Evolutionary conservation across 2,329 filamentous ascomycete genomes (phyloP), one percentile per base, ranked within the genome.

Genomic region (Phyllosticta ampelicida): DNA sequence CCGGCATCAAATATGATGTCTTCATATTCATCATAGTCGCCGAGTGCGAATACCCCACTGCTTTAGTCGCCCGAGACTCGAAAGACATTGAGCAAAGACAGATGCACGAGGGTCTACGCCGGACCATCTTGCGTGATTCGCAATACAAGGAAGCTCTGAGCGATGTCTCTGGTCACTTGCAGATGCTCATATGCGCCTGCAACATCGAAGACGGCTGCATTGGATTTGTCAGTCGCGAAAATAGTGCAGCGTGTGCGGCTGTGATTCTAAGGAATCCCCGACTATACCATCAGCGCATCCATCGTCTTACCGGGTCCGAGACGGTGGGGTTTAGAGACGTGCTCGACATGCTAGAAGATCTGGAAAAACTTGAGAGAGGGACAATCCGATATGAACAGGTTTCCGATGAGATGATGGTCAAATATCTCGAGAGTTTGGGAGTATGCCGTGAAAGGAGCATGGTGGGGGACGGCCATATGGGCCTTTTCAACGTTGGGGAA

Each of bases 71-170:
- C 44, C 52, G 26, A n/a, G 56, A 58, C 20, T 52, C 53, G n/a
- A 51, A 52, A 44, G 56, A 23, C 9, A 54, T 52, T 13, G 56
- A 58, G 51, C 51, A 51, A 11, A 58, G 53, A 36, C 52, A 54
- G 30, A 13, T n/a, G 1, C 16, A 28, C 13, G n/a, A 26, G 13
- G 16, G n/a, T 13, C 13, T 58, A 3, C 19, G 16, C 13, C 54
- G 56, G 56, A 58, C 56, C 6, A 48, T 52, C 23, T 44, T 58
- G 44, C 51, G 56, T 26, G 56, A 58, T 51, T 51, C 56, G 21
- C 56, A 58, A 48, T 58, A 58, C 48, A 44, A 51, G 36, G 52
- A 58, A 11, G 36, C 52, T 20, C 54, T 58, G 36, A 44, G 51
- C 26, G 56, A 58, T 52, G n/a, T 30, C 53, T 2, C 30, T 44